A percentile compares a stretch with the other conserved stretches of the same genome.
Conservation (phyloP, 192 early-diverging fungal genomes). For the Coemansia sp. region DNA sequence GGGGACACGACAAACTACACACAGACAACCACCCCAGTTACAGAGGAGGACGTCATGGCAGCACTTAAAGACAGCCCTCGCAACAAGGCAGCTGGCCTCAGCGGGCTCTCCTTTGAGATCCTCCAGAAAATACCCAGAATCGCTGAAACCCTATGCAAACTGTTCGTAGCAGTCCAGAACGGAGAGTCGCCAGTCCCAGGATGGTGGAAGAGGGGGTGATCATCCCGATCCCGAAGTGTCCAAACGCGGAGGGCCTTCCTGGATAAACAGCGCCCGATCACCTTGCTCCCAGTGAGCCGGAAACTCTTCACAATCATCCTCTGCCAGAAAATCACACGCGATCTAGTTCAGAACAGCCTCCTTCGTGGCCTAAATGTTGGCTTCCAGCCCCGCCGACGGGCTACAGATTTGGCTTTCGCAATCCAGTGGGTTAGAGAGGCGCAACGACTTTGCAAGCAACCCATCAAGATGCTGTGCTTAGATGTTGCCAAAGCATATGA, state of each 20-base stretch:
- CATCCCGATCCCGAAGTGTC: slow-evolving; percentile 9
- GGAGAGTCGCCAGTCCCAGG: not conserved
- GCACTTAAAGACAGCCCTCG: not conserved
- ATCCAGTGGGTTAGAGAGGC: slow-evolving; percentile 1
- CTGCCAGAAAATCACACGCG: not conserved
- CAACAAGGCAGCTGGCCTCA: slow-evolving; percentile 5
- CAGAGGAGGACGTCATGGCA: too few relatives aligned
- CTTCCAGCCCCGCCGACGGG: slow-evolving; percentile 8
- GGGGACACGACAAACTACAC: too few relatives aligned
- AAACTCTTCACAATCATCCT: slow-evolving; percentile 12
- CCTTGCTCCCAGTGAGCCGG: not conserved
- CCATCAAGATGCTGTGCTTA: slow-evolving; percentile 7
- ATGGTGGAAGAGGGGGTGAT: not conserved
- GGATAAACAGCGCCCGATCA: slow-evolving; percentile 3
- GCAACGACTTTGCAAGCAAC: not conserved
- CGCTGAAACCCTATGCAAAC: not conserved
- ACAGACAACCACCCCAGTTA: too few relatives aligned
- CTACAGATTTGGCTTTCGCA: slow-evolving; percentile 9
- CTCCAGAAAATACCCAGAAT: not conserved
- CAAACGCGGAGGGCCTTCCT: not conserved
- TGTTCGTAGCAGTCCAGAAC: not conserved
- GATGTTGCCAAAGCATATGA: slow-evolving; percentile 23
- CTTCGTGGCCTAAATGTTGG: slow-evolving; percentile 1
- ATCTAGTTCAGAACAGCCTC: not conserved
- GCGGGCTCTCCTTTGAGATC: not conserved